These are phyloP conservation scores for Lolium multiflorum DNA, from an alignment of 176 grass and related monocot genomes.

Conservation along the genomic window DNA sequence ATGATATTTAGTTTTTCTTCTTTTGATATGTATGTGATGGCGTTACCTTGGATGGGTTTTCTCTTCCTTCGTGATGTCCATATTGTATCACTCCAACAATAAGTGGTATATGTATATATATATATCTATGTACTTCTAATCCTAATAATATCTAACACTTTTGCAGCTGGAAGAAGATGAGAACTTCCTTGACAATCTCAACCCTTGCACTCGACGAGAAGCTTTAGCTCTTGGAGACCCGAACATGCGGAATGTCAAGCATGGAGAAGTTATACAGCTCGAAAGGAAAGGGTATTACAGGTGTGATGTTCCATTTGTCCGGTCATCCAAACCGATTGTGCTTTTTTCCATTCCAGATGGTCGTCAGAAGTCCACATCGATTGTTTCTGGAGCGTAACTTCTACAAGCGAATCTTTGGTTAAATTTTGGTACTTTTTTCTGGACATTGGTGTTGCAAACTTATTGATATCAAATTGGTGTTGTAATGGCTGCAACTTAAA, in stretches of 20 bases:
- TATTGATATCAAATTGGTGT: no score
- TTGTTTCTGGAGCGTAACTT: background rate
- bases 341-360: conserved; percentile 89
- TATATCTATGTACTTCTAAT: background rate
- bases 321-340: conserved; percentile 69
- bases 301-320: conserved; percentile 66
- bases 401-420: background rate
- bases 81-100: no score
- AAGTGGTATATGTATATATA: no score
- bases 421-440: no score
- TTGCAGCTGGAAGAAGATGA: conserved; percentile 88
- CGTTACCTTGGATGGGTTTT: no score
- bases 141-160: background rate
- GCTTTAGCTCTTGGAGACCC: conserved; percentile 40
- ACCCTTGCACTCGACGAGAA: conserved; percentile 74
- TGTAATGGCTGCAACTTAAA: no score
- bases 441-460: no score
- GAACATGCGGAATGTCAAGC: conserved; percentile 78
- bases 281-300: no score
- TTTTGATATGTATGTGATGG: no score
- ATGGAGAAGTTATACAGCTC: background rate
- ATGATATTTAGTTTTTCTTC: no score
- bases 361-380: conserved; percentile 52
- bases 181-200: conserved; percentile 84
- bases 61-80: no score